Conservation (phyloP, 495 filamentous ascomycete genomes). For the Penicillium pulvis region DNA sequence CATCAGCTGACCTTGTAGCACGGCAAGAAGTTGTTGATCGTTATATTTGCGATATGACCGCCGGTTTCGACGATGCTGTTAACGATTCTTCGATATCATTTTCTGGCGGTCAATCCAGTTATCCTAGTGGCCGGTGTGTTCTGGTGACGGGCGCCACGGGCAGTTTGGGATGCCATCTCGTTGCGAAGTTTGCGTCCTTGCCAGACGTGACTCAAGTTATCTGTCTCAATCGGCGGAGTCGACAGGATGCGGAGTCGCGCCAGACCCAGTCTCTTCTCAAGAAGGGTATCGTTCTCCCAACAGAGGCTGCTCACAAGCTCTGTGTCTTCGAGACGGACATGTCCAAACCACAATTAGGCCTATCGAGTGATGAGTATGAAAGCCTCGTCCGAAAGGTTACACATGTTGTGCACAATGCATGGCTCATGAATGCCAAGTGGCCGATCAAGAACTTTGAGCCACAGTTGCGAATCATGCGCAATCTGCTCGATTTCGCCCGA, state of each 20-base stretch:
- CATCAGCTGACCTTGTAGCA: neutral
- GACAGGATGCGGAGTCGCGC: neutral
- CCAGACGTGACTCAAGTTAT: constrained; percentile 29
- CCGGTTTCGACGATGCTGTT: neutral
- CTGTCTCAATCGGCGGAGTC: constrained; percentile 15
- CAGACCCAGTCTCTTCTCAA: neutral
- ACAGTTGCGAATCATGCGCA: constrained; percentile 33
- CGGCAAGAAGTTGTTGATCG: constrained; percentile 22
- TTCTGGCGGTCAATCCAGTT: neutral
- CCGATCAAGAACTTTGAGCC: constrained; percentile 30
- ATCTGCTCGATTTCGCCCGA: constrained; percentile 41
- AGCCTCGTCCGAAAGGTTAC: constrained; percentile 24
- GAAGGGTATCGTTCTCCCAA: neutral
- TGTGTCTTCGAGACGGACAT: constrained; percentile 40
- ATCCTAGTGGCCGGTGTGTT: constrained; percentile 20
- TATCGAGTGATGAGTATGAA: constrained; percentile 23
- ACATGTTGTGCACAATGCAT: constrained; percentile 44
- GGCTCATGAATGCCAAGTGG: constrained; percentile 42
- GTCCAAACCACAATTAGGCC: constrained; percentile 45
- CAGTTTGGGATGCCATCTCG: constrained; percentile 47
- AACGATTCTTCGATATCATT: neutral
- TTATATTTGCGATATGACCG: neutral
- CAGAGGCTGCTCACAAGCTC: neutral
- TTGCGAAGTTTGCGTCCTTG: constrained; percentile 35
- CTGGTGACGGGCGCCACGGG: constrained; percentile 57